Base-by-base conservation (phyloP, 305 asterid genomes). In the Withania somnifera region DNA sequence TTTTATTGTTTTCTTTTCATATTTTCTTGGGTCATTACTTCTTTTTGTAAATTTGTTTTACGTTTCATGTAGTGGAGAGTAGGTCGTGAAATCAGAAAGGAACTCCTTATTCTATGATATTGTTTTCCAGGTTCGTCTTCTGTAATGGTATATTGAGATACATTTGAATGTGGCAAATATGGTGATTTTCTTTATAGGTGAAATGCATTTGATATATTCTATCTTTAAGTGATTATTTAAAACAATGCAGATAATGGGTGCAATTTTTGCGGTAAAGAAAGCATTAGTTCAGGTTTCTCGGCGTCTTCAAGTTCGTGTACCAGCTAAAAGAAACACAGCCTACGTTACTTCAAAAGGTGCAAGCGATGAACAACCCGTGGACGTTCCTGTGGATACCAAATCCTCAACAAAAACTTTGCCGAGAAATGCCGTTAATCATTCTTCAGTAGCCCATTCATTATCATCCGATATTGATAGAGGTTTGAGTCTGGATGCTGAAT, bases 241-340 rank as follows among this genome's bases (percentile, higher is more conserved):
- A 52, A 24, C 20, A 67, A 87, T 85, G 84, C 90, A 91, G 94
- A 91, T 91, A 61, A 85, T 54, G 85, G 94, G 94, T 28, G 87
- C 86, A 75, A 86, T 53, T 80, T 11, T 84, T 67, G 85, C 90
- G 1, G 90, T 91, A 56, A 91, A 88, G 88, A 88, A 83, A 88
- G 94, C 94, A 83, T 26, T 91, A 28, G 81, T 86, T 86, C 87
- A 88, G 53, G 86, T 91, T 82, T 89, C 92, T 64, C 81, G 80
- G 40, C 86, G 90, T 78, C 90, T 91, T 60, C 94, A 88, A 84
- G 84, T 83, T 80, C 69, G 85, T 81, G 45, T 50, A 51, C 61
- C 45, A 57, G 78, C 83, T 68, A 83, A 81, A 80, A 86, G 84
- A 86, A 83, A 81, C 63, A 66, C 82, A n/a, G 82, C 80, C 51